Evolutionary conservation across 192 early-diverging fungal species (phyloP).

Genomic region (Gaertneriomyces sp.): DNA sequence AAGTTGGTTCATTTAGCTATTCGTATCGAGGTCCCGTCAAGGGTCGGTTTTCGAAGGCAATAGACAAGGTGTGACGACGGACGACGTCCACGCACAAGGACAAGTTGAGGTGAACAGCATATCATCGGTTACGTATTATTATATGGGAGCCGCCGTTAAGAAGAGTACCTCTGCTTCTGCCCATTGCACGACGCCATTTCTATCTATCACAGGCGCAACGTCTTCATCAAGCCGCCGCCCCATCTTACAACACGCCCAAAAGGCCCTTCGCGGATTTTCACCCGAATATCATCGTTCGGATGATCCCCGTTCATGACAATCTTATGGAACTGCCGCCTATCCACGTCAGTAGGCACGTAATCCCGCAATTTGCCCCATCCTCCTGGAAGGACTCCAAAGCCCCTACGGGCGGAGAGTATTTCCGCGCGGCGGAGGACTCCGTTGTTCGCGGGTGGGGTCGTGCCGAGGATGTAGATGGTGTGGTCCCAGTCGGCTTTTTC

Average conservation of each 20-base stretch:
- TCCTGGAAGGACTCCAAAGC: not conserved
- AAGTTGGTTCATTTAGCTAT: no score
- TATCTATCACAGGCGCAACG: not conserved
- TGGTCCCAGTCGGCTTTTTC: slow-evolving; percentile 3
- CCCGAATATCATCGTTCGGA: slow-evolving; percentile 4
- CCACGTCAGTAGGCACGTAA: not conserved
- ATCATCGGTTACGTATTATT: no score
- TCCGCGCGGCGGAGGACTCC: slow-evolving; percentile 3
- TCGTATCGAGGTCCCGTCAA: no score
- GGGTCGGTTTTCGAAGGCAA: no score
- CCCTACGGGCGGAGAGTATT: not conserved
- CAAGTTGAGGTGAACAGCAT: no score
- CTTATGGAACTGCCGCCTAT: slow-evolving; percentile 3
- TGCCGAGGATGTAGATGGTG: slow-evolving; percentile 3
- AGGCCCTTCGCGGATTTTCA: not conserved
- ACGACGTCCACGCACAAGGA: no score
- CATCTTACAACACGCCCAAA: not conserved
- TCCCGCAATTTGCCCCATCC: not conserved
- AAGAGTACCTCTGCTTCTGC: no score
- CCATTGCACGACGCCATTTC: not conserved
- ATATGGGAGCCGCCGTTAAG: no score
- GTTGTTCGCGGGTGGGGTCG: not conserved
- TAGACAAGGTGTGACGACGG: no score
- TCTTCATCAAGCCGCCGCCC: not conserved
- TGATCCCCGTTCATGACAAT: slow-evolving; percentile 1